Conservation (phyloP, 345 rosid species). For the Firmiana major region DNA sequence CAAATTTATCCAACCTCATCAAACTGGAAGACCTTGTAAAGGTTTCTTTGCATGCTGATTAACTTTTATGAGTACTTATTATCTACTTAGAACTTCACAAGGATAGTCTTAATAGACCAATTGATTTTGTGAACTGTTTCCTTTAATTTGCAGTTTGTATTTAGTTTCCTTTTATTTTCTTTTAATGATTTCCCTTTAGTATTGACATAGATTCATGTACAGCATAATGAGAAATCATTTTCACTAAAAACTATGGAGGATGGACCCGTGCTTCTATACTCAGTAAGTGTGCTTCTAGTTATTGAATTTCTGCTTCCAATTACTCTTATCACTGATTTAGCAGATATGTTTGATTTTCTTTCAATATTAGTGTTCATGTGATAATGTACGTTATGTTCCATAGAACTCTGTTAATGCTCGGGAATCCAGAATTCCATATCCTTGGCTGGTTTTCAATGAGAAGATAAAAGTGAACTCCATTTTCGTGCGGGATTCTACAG, state of each 20-base stretch:
- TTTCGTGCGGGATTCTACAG: slow-evolving; percentile 92
- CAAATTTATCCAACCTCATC: not conserved
- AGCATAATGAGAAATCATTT: slow-evolving; percentile 76
- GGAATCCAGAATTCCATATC: slow-evolving; percentile 67
- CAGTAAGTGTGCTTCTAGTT: slow-evolving; percentile 45
- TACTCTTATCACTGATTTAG: not conserved
- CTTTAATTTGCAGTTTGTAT: not conserved
- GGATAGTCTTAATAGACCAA: not conserved
- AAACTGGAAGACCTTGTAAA: not conserved
- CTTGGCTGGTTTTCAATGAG: slow-evolving; percentile 93
- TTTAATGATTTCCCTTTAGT: slow-evolving; percentile 8
- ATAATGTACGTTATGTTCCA: slow-evolving; percentile 9
- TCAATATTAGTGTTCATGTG: not conserved
- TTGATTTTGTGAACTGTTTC: not conserved
- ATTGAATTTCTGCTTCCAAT: slow-evolving; percentile 6
- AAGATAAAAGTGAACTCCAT: slow-evolving; percentile 91
- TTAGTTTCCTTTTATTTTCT: not conserved
- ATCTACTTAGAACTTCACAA: not conserved
- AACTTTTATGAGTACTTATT: not conserved
- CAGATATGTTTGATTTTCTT: not conserved
- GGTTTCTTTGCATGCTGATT: not conserved
- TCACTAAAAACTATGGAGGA: slow-evolving; percentile 97
- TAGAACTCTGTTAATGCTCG: slow-evolving; percentile 88
- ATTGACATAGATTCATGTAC: slow-evolving; percentile 27
- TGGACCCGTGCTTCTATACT: slow-evolving; percentile 76